Evolutionary conservation across 2,329 filamentous ascomycete species (phyloP), one percentile per base, ranked within the genome.

Genomic region (Colletotrichum agaves): DNA sequence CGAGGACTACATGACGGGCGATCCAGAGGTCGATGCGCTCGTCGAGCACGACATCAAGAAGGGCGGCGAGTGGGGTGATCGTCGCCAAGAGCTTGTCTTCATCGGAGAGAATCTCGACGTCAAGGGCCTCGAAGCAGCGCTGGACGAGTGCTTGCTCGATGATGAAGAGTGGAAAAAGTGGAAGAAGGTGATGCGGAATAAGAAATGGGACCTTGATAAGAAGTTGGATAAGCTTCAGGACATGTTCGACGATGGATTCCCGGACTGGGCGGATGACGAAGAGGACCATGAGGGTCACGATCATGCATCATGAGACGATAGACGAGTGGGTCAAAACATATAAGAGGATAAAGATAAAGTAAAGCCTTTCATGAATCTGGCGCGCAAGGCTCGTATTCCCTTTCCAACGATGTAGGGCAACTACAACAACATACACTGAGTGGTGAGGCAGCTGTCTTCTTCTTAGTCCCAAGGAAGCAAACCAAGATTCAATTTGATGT

Each of bases 71-170:
- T 93, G 90, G 89, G 90, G 89, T 0, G 91, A 93, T 71, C 82
- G 90, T 1, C 82, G 90, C 2, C 90, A 93, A 74, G 91, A 93
- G 75, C 75, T 93, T 6, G 91, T 93, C 3, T 91, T 93, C 68
- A 93, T 93, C 64, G 91, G 91, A 0, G 89, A 92, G 75, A 82
- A 83, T 5, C 80, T 93, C 13, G 82, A 91, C 56, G 73, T 81
- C 1, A 73, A 75, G 5, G 82, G 79, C 0, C 78, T 93, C 15
- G 85, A 83, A 23, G 77, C 75, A 4, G 75, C 84, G 37, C 75
- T 93, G 3, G 87, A 93, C 72, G 77, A 75, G 2, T 92, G 90
- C 72, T 74, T 93, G 23, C 75, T 93, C 3, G 83, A 83, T n/a
- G 85, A 90, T 21, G 75, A 75, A 0, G 91, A 93, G 76, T 86